phyloP scores from a whole-genome alignment of 768 basidiomycete species.

The Mycena epipterygia region DNA sequence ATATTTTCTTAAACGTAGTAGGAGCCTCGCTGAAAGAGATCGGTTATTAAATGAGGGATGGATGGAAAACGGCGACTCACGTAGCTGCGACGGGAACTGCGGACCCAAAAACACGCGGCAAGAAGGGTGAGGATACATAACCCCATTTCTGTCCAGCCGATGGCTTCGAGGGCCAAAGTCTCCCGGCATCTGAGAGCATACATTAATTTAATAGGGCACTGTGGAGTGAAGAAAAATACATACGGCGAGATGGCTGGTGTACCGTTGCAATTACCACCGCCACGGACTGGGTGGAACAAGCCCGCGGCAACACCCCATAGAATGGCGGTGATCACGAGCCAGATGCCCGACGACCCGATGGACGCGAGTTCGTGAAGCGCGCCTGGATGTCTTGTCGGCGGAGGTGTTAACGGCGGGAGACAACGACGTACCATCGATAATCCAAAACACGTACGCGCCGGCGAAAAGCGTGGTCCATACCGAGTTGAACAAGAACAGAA shows the following conservation, averaged over 20 bases:
- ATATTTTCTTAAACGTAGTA: slow-evolving; percentile 31
- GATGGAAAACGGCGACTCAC: slow-evolving; percentile 36
- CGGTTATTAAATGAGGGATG: not conserved
- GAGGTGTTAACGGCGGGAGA: not conserved
- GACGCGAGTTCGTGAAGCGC: slow-evolving; percentile 62
- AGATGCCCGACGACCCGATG: slow-evolving; percentile 65
- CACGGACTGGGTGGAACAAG: slow-evolving; percentile 56
- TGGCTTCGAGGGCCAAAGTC: slow-evolving; percentile 60
- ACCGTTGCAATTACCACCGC: slow-evolving; percentile 56
- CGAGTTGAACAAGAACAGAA: slow-evolving; percentile 56
- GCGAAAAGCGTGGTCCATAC: slow-evolving; percentile 68
- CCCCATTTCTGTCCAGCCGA: slow-evolving; percentile 68
- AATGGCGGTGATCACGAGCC: slow-evolving; percentile 63
- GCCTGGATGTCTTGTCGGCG: not conserved
- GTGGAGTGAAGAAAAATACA: not conserved
- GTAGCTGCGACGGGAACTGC: slow-evolving; percentile 52
- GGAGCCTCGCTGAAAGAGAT: slow-evolving; percentile 25
- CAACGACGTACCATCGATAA: slow-evolving; percentile 53
- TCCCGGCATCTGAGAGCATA: slow-evolving; percentile 59
- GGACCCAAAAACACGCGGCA: slow-evolving; percentile 63
- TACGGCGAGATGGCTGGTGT: slow-evolving; percentile 29
- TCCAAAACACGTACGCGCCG: slow-evolving; percentile 64
- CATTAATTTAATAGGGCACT: not conserved
- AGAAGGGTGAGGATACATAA: slow-evolving; percentile 60
- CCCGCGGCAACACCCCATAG: slow-evolving; percentile 67